Base-by-base conservation (phyloP, 2,329 filamentous ascomycete genomes). In the Malbranchea cinnamomea region DNA sequence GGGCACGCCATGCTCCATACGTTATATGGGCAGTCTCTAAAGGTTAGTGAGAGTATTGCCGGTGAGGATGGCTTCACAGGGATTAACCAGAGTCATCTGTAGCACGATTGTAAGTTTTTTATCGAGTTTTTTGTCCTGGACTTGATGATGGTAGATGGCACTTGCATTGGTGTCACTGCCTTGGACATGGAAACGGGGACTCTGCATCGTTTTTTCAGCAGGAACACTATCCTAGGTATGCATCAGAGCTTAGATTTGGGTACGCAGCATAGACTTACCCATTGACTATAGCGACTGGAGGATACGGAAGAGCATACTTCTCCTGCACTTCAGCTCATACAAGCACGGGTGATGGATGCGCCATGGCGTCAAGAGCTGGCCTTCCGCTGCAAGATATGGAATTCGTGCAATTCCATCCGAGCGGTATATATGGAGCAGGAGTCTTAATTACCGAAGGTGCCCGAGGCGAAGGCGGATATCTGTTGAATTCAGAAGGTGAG, bases 121-220 rank as follows among this genome's bases (percentile, higher is more conserved):
- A 91, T 92, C 56, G 83, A 92, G 60, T 91, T 80, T 68, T 92
- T 91, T 54, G 83, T 80, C 45, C 71, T 85, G 41, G 83, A 92
- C 54, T 63, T 91, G 57, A 80, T 92, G 47, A 91, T 91, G 83
- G 74, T 89, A 59, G 80, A 87, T 46, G 82, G 82, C 34, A 75
- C 81, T 56, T 92, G 83, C 64, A 81, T 81, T 43, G 83, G 83
- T 68, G 78, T 91, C 37, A 65, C 91, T 39, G 81, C 82, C 36
- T 85, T 89, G 62, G 91, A 89, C 67, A 81, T 89, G 63, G 83
- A 92, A 61, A 83, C 91, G 47, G 83, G 83, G 34, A 91, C 82
- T 9, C 72, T 92, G 35, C 83, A 92, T 65, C 72, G 83, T 48
- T 85, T 92, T 71, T 71, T 83, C 40, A 76, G 82, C 34, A 79